Base-by-base conservation (phyloP, 1,139 yeast species). In the Yamadazyma epiphylla region DNA sequence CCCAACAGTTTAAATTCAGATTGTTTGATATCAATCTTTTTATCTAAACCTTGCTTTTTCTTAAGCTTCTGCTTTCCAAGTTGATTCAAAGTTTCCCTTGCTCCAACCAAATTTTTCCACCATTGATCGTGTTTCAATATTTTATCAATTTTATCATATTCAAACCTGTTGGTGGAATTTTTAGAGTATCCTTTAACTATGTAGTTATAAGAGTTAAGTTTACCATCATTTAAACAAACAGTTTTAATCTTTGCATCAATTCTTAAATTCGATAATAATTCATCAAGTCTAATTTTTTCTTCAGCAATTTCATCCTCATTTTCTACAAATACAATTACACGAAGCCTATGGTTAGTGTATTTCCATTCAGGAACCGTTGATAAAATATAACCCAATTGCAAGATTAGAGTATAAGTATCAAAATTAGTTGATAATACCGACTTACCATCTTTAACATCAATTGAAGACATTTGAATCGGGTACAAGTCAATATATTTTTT, bases 391-490 rank as follows among this genome's bases (percentile, higher is more conserved):
- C 97, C 98, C 39, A 91, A 64, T 49, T 91, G 98, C 36, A 91
- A 62, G 43, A 91, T 91, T 48, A 91, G 70, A 0, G 97, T 89
- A 49, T 88, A 91, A 0, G 98, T 91, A 52, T 91, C 98, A 51
- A 91, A 87, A 49, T 91, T 91, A 1, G 95, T 86, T 0, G 95
- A 82, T 38, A 82, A 53, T 1, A 86, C 80, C 11, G 84, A 75
- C 35, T 76, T 74, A 6, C 91, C 91, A 35, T 74, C 70, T 22
- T 71, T 74, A 30, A 74, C 70, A 35, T 83, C 74, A 30, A 80
- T 77, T 1, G 94, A 91, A 5, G 94, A 80, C 96, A 91, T 91
- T 49, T 91, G 98, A 45, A 91, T 88, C 0, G 98, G 98, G 53
- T 91, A 91, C 26, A 91, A 60, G 52, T 91, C 98, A 46, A 91